phyloP scores from a whole-genome alignment of 1,284 basidiomycete species.

The Apiotrichum veenhuisii region DNA sequence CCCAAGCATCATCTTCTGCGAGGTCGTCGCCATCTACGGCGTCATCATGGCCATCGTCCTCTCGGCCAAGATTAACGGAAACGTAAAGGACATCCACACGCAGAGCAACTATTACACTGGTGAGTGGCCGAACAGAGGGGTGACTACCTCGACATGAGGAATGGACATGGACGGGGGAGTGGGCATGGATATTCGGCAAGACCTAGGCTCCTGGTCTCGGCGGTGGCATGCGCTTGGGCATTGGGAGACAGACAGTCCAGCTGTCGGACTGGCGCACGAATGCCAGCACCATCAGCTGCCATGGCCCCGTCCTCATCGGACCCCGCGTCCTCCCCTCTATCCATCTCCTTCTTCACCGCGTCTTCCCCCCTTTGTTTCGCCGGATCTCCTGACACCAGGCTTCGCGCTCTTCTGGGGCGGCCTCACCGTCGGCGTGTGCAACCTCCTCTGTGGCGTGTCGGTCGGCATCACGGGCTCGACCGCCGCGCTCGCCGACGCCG shows the following conservation, averaged over 20 bases:
- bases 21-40: slow-evolving; percentile 88
- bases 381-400: slow-evolving; percentile 54
- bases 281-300: too few species aligned
- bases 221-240: too few species aligned
- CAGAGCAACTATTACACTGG: slow-evolving; percentile 85
- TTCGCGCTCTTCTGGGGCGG: slow-evolving; percentile 94
- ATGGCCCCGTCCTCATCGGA: too few species aligned
- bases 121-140: slow-evolving; percentile 40
- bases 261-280: too few species aligned
- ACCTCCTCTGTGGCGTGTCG: slow-evolving; percentile 85
- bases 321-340: not conserved
- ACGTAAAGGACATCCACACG: slow-evolving; percentile 70
- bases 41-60: slow-evolving; percentile 89
- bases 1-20: slow-evolving; percentile 93
- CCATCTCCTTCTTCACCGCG: not conserved
- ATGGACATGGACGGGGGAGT: too few species aligned
- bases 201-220: too few species aligned
- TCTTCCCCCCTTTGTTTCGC: not conserved
- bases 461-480: slow-evolving; percentile 90
- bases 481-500: slow-evolving; percentile 85
- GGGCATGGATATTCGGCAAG: too few species aligned
- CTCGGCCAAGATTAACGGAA: slow-evolving; percentile 66
- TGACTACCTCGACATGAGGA: too few species aligned
- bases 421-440: slow-evolving; percentile 78
- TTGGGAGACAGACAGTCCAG: too few species aligned